Conservation (phyloP, 768 basidiomycete genomes). For the Russula sp. region DNA sequence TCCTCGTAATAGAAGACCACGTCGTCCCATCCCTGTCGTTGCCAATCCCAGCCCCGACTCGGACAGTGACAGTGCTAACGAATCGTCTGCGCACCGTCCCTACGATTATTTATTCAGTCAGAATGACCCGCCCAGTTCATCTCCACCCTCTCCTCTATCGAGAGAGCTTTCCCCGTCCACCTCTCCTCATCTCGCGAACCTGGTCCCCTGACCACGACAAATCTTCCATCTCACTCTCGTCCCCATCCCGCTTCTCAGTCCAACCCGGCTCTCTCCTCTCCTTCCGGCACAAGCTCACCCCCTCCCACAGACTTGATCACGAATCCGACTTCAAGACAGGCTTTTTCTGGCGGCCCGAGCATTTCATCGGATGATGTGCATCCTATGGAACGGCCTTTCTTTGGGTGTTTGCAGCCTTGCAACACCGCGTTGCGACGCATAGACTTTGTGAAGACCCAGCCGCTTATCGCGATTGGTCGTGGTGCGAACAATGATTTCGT, state of each 20-base stretch:
- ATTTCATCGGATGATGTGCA: slow-evolving; percentile 32
- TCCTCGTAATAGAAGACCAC: slow-evolving; percentile 33
- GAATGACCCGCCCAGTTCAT: slow-evolving; percentile 35
- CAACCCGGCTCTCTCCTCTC: slow-evolving; percentile 63
- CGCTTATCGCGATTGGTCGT: slow-evolving; percentile 21
- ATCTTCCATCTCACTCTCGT: slow-evolving; percentile 35
- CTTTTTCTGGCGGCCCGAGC: slow-evolving; percentile 32
- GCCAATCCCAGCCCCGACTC: slow-evolving; percentile 58
- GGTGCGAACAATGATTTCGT: slow-evolving; percentile 45
- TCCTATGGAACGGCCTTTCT: slow-evolving; percentile 24
- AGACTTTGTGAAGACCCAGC: slow-evolving; percentile 23
- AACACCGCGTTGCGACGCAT: slow-evolving; percentile 17
- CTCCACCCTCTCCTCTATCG: slow-evolving; percentile 36
- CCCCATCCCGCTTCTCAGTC: slow-evolving; percentile 40
- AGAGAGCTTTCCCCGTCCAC: slow-evolving; percentile 30
- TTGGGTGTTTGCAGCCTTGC: slow-evolving; percentile 24
- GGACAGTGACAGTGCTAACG: slow-evolving; percentile 43
- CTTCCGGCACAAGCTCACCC: slow-evolving; percentile 67
- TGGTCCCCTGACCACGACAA: slow-evolving; percentile 40
- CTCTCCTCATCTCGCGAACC: slow-evolving; percentile 34
- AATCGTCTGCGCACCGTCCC: slow-evolving; percentile 18
- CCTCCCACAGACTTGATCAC: slow-evolving; percentile 47
- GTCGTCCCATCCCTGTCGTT: slow-evolving; percentile 50
- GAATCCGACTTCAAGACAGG: slow-evolving; percentile 40
- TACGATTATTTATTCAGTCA: slow-evolving; percentile 30